Conservation (phyloP, 768 basidiomycete genomes). For the Suillus paluster region DNA sequence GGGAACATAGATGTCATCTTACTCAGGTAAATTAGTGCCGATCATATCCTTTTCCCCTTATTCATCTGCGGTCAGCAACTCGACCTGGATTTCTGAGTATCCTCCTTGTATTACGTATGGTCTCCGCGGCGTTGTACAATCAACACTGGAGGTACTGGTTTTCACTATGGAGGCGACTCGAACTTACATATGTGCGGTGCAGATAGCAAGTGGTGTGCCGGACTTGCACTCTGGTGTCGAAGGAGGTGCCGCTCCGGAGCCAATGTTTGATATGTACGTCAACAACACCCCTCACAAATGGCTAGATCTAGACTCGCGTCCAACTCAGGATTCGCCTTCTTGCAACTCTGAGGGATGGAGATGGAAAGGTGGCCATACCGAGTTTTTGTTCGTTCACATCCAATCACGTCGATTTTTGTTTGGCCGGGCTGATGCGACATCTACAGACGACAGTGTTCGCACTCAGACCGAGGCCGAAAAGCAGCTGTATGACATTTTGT, state of each 20-base stretch:
- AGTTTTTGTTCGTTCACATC: slow-evolving; percentile 73
- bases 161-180: neutral
- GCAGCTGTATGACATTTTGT: slow-evolving; percentile 68
- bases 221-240: slow-evolving; percentile 95
- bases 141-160: slow-evolving; percentile 64
- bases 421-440: neutral
- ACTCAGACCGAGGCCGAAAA: slow-evolving; percentile 69
- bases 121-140: slow-evolving; percentile 91
- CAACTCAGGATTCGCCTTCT: slow-evolving; percentile 73
- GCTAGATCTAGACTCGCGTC: neutral
- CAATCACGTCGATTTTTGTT: neutral
- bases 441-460: slow-evolving; percentile 76
- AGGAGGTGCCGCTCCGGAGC: slow-evolving; percentile 86
- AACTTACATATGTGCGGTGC: neutral
- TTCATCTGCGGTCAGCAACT: slow-evolving; percentile 62
- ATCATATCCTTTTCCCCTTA: neutral
- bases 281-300: neutral
- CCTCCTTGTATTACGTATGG: slow-evolving; percentile 96
- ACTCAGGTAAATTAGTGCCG: slow-evolving; percentile 59
- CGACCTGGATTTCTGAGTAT: slow-evolving; percentile 94
- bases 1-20: slow-evolving; percentile 89
- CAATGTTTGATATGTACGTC: slow-evolving; percentile 89
- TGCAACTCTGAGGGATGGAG: slow-evolving; percentile 63
- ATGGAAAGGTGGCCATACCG: slow-evolving; percentile 69
- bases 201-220: slow-evolving; percentile 74